Percentiles rank a stretch among this genome's conserved stretches.
phyloP scores from a whole-genome alignment of 177 flowering plant species.

The Telopea speciosissima region DNA sequence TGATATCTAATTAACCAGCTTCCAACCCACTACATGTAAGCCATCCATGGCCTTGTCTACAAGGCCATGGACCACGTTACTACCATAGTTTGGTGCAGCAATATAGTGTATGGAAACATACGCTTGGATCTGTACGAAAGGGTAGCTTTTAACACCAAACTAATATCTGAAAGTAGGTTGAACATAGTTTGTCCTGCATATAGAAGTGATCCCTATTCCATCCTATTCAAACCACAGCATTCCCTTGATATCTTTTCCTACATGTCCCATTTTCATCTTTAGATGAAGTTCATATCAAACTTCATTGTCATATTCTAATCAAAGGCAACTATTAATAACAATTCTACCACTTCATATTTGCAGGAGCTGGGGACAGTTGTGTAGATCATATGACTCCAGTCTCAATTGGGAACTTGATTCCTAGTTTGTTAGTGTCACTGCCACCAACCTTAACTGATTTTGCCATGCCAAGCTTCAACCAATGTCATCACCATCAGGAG shows the following conservation, averaged over 20 bases:
- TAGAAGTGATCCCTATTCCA: neutral
- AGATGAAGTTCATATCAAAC: no score
- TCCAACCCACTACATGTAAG: no score
- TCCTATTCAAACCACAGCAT: neutral
- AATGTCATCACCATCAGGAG: neutral
- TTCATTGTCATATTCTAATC: neutral
- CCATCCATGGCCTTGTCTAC: no score
- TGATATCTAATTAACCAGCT: no score
- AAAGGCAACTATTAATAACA: neutral
- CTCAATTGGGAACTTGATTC: constrained; percentile 1
- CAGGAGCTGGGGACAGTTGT: constrained; percentile 5
- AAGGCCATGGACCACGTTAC: no score
- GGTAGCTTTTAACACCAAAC: neutral
- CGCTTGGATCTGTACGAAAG: neutral
- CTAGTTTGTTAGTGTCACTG: constrained; percentile 9
- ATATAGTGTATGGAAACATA: neutral
- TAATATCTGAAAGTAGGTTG: no score
- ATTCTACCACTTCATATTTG: constrained; percentile 1
- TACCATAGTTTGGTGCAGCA: no score
- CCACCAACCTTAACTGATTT: constrained; percentile 5
- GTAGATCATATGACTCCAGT: constrained; percentile 6
- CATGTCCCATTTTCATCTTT: no score
- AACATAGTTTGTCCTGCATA: no score
- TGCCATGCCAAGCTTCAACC: neutral
- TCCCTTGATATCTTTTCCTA: neutral